Evolutionary conservation across 2,329 filamentous ascomycete genomes (phyloP).

Genomic region (Rugonectria rugulosa): DNA sequence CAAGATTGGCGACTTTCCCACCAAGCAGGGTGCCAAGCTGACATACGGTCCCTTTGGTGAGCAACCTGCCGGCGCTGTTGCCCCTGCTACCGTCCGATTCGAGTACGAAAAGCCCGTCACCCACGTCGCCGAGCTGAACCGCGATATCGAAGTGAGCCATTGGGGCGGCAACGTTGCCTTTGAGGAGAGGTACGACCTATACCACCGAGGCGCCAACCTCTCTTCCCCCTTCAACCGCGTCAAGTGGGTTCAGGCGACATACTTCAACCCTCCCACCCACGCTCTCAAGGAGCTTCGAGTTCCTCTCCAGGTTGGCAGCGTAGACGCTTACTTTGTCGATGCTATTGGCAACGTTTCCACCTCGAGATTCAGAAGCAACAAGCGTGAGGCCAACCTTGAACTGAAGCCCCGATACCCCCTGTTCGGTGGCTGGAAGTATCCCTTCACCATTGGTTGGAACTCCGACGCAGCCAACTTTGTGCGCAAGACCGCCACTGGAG

Average conservation of each 20-base stretch:
- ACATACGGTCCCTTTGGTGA: slow-evolving; percentile 91
- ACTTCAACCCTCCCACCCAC: slow-evolving; percentile 77
- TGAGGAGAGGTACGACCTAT: slow-evolving; percentile 90
- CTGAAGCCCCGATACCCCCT: slow-evolving; percentile 95
- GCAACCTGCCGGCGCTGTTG: slow-evolving; percentile 76
- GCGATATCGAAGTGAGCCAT: slow-evolving; percentile 94
- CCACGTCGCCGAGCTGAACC: slow-evolving; percentile 80
- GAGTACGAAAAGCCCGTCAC: slow-evolving; percentile 94
- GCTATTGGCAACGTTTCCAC: slow-evolving; percentile 98
- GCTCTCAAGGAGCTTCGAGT: slow-evolving; percentile 85
- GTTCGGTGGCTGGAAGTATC: slow-evolving; percentile 98
- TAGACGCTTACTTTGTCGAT: slow-evolving; percentile 93
- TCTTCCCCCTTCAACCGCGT: slow-evolving; percentile 77
- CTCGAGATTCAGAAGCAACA: slow-evolving; percentile 81
- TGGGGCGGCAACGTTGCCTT: slow-evolving; percentile 97
- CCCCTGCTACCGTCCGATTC: slow-evolving; percentile 83
- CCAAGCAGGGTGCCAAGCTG: slow-evolving; percentile 84
- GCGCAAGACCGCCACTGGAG: slow-evolving; percentile 69
- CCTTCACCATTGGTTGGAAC: slow-evolving; percentile 97
- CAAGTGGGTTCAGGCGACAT: slow-evolving; percentile 75
- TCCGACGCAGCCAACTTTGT: slow-evolving; percentile 80
- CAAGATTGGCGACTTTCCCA: slow-evolving; percentile 73
- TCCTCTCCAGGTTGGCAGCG: slow-evolving; percentile 79
- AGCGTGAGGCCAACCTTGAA: slow-evolving; percentile 83
- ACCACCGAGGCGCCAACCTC: slow-evolving; percentile 84